Base-by-base conservation (phyloP, 805 yeast species). In the Jamesozyma jinghongensis region DNA sequence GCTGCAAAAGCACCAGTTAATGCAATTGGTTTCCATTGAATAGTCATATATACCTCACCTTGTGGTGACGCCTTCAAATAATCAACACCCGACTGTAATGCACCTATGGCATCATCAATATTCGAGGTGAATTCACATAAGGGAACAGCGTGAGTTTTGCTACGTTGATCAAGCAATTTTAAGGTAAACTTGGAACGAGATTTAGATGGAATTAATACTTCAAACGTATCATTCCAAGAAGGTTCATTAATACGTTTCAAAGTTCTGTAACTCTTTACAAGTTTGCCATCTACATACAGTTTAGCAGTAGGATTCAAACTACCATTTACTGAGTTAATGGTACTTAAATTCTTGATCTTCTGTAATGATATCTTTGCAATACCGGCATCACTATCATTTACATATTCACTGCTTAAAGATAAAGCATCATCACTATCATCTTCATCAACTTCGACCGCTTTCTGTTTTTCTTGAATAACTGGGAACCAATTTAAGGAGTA, bases 181-280 rank as follows among this genome's bases (percentile, higher is more conserved):
- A 84, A 61, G 46, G 69, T 73, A 22, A 82, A 50, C 19, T 66
- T 65, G 14, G 87, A 71, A 26, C 61, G 63, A 1, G 79, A 68
- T 56, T 79, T 84, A 22, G 81, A 71, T 5, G 78, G 71, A 29
- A 84, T 63, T 49, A 84, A 67, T 4, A 74, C 56, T 60, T 84
- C 94, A 41, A 77, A 60, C 22, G 70, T 57, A 51, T 77, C 77
- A 44, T 76, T 78, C 78, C 83, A 84, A 11, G 78, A 65, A 14
- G 94, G 94, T 52, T 79, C 85, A 52, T 82, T 84, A 7, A 77
- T 70, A 53, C 75, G 72, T 52, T 75, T 78, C 56, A 82, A 67
- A 26, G 73, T 71, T 66, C 92, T 75, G 40, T 77, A 74, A 5
- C 63, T 64, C 51, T 73, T 71, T n/a, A 71, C 68, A 40, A 75